Evolutionary conservation across 1,284 basidiomycete genomes (phyloP), one percentile per base, ranked within the genome.

Genomic region (Irpex lacteus): DNA sequence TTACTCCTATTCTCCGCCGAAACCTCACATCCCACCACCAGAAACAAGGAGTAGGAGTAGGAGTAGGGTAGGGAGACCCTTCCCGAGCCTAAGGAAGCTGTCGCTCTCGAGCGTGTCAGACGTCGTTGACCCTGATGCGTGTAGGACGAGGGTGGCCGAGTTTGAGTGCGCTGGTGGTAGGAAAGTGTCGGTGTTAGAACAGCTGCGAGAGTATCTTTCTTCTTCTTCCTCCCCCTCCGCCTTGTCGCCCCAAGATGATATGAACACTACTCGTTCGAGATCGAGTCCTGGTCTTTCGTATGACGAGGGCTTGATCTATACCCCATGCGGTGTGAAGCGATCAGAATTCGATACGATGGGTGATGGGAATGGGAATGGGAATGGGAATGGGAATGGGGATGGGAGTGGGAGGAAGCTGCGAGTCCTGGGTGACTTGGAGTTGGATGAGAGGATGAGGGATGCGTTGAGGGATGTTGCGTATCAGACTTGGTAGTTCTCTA

Each of bases 61-160:
- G 1, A 36, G 18, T 26, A 81, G 81, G 3, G 68, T 70, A 63
- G 64, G 66, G 57, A 66, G 65, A 32, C 68, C 73, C 65, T 73
- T 71, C 68, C 56, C 70, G 62, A 70, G 69, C 62, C 69, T 76
- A 63, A 66, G 63, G 62, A 66, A 69, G 61, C 70, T 75, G 63
- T 68, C 68, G 13, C 67, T 76, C 32, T 65, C 66, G 59, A 69
- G 71, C 52, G 72, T 75, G 60, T 64, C 61, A 64, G 73, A 75
- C 67, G 63, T 72, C 49, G 63, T 61, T 18, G 73, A 73, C 60
- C 65, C 64, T 2, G 40, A 44, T 3, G 40, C 8, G 38, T 44
- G 9, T 44, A 8, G 8, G 15, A 9, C 38, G 38, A 44, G 38
- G 38, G 21, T 26, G 21, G 21, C 3, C 21, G 21, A 26, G 21